Evolutionary conservation across 352 stramenopile genomes (phyloP), one percentile per base, ranked within the genome.

Genomic region (Halophytophthora batemanensis): DNA sequence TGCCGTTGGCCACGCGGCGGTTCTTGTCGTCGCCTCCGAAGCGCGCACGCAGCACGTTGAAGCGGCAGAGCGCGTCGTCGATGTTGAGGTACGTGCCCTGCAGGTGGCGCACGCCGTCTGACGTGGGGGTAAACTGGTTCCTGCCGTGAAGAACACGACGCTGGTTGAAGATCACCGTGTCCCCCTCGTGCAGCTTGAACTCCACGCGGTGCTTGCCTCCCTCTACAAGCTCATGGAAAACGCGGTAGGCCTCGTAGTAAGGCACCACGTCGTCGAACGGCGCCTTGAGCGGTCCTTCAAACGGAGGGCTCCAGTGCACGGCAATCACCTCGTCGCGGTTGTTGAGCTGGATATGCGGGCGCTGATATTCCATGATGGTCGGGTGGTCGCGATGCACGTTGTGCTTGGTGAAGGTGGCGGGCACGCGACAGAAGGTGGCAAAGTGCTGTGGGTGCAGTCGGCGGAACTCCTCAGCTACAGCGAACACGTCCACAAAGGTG

Each of bases 331-430:
- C 82, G 18, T 75, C 65, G 28, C 76, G 80, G 38, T 95, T 78
- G 59, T 95, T 92, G 0, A 91, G 60, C 36, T 93, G 75, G 62
- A 98, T 97, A 58, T 98, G 92, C 50, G 94, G 90, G n/a, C 90
- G 87, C 50, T 94, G 78, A 61, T 95, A 98, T 19, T 96, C 88
- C 87, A 98, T 98, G 22, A 92, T 75, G 0, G 81, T 95, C 29
- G 66, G 93, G 56, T 78, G 88, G 60, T 58, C 86, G 33, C 95
- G 81, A 48, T 97, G 83, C n/a, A 93, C 45, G 38, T 96, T 86
- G 54, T 88, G 71, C 66, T 98, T 98, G 50, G 94, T 77, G 71
- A 98, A 98, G 1, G 89, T 98, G 14, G 92, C 93, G 1, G 91
- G 87, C n/a, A 95, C 82, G 22, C 79, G 75, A 25, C 75, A 87